These are phyloP conservation scores for Solanum lycopersicoides DNA, from an alignment of 257 asterid genomes.

Conservation along the genomic window DNA sequence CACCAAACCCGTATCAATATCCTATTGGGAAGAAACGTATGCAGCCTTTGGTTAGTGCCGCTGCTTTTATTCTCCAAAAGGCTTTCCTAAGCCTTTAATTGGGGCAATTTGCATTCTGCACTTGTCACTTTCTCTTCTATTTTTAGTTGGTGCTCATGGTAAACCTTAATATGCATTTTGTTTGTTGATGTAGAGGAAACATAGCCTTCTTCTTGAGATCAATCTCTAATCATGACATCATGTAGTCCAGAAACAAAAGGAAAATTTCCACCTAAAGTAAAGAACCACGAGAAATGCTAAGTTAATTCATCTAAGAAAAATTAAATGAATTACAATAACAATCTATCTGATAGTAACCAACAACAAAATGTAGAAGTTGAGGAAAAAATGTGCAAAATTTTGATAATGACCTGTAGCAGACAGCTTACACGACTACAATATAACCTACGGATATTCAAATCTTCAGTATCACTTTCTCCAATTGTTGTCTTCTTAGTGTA, in stretches of 20 bases:
- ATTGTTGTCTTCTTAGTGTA: background rate
- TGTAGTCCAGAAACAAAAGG: background rate
- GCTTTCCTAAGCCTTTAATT: background rate
- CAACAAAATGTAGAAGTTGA: background rate
- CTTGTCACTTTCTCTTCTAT: background rate
- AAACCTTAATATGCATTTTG: background rate
- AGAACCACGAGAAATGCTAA: background rate
- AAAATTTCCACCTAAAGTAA: background rate
- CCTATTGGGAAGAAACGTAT: constrained; percentile 53
- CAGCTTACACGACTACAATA: background rate
- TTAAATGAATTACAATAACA: background rate
- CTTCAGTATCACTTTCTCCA: background rate
- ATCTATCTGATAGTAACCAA: background rate
- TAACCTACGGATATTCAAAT: background rate
- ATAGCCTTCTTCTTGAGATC: background rate
- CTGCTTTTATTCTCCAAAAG: background rate
- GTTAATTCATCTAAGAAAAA: background rate
- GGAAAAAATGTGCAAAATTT: background rate
- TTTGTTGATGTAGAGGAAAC: background rate
- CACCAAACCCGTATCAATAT: constrained; percentile 37
- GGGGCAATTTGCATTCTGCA: background rate
- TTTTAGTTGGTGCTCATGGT: background rate
- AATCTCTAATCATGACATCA: background rate
- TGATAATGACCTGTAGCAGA: background rate
- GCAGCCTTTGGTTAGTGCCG: constrained; percentile 50